phyloP scores from a whole-genome alignment of 495 filamentous ascomycete genomes.

The Penicillium riverlandense region DNA sequence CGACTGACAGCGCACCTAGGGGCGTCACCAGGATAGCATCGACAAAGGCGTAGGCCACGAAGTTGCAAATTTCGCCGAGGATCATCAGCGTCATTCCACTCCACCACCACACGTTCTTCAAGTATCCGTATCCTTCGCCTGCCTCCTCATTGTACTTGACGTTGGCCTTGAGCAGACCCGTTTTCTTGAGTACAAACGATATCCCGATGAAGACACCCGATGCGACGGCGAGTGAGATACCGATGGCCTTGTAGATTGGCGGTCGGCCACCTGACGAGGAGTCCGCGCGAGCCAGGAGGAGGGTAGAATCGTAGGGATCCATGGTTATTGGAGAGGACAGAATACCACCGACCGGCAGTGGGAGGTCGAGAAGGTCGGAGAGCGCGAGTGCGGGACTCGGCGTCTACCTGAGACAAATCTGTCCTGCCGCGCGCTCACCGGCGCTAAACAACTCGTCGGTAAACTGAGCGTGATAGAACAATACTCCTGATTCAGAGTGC shows the following conservation, averaged over 20 bases:
- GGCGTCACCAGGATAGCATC: conserved; percentile 96
- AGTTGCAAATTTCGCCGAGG: conserved; percentile 93
- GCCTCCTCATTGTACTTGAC: conserved; percentile 95
- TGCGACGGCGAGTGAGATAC: conserved; percentile 76
- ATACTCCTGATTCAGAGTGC: too few species aligned
- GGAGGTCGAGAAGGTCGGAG: conserved; percentile 5
- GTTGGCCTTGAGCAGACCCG: conserved; percentile 84
- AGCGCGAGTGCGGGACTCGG: conserved; percentile 21
- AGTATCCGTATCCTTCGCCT: conserved; percentile 94
- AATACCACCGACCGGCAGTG: conserved; percentile 24
- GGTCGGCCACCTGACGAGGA: conserved; percentile 35
- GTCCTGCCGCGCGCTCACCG: too few species aligned
- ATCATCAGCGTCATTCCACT: conserved; percentile 96
- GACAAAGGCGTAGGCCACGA: conserved; percentile 93
- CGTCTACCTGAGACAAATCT: conserved; percentile 16
- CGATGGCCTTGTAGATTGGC: conserved; percentile 74
- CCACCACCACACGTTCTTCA: conserved; percentile 97
- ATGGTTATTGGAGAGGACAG: conserved; percentile 22
- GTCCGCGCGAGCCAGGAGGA: conserved; percentile 41
- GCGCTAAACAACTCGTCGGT: too few species aligned
- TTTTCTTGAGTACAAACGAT: conserved; percentile 95
- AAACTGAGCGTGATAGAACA: too few species aligned
- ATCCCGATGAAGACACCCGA: conserved; percentile 92
- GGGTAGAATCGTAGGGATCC: conserved; percentile 40
- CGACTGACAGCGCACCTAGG: conserved; percentile 88